Percentiles rank a stretch among this genome's conserved stretches.
phyloP scores from a whole-genome alignment of 371 early-diverging fungal genomes.

The Phascolomyces articulosus region DNA sequence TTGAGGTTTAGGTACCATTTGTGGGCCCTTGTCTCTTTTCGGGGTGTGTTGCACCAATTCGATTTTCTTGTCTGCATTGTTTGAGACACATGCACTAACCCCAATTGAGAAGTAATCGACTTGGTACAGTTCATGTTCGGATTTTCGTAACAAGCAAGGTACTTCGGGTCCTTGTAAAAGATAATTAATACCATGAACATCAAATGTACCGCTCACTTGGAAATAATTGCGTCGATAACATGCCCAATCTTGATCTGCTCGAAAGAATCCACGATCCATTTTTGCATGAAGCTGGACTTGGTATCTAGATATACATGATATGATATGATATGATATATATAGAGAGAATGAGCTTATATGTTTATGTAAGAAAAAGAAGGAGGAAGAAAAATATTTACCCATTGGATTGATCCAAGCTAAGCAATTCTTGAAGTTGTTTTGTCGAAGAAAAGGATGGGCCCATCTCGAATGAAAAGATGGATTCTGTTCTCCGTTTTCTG shows the following conservation, averaged over 20 bases:
- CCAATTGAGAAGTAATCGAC: constrained; percentile 59
- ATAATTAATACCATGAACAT: constrained; percentile 44
- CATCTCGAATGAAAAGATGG: constrained; percentile 52
- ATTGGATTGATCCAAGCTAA: constrained; percentile 48
- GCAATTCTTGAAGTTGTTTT: constrained; percentile 41
- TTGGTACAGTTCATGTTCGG: constrained; percentile 18
- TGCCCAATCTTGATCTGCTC: constrained; percentile 80
- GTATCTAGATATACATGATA: constrained; percentile 35
- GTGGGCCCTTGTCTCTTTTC: constrained; percentile 87
- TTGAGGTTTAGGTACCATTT: constrained; percentile 62
- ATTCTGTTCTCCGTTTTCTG: constrained; percentile 49
- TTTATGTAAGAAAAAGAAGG: not conserved
- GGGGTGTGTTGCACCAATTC: constrained; percentile 85
- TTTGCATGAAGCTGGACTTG: constrained; percentile 62
- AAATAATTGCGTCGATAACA: constrained; percentile 92
- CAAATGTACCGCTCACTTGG: constrained; percentile 74
- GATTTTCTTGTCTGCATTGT: constrained; percentile 56
- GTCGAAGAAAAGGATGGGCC: constrained; percentile 49
- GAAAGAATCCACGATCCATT: constrained; percentile 77
- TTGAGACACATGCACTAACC: constrained; percentile 60
- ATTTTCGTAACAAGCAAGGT: constrained; percentile 42
- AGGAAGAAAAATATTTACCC: constrained; percentile 24
- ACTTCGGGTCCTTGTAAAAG: constrained; percentile 23
- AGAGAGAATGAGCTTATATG: not conserved
- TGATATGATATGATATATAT: no score